Conservation (phyloP, 306 rosid species). For the Luffa acutangula region DNA sequence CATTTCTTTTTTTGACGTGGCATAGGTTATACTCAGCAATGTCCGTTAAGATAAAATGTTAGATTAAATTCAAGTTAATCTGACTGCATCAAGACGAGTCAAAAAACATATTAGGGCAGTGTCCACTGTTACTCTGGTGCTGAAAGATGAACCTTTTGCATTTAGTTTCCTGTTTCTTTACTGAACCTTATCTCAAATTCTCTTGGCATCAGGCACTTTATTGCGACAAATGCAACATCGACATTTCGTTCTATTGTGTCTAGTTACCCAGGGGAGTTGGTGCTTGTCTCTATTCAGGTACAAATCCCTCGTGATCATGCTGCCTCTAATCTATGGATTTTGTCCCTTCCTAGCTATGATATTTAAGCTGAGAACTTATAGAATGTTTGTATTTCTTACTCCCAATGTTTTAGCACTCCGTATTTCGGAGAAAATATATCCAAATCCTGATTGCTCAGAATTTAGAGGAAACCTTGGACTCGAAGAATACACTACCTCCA, state of each 20-base stretch:
- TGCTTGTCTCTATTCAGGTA: conserved; percentile 85
- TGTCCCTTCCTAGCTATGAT: not conserved
- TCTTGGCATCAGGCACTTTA: conserved; percentile 41
- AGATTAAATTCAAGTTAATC: not conserved
- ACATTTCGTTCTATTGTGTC: conserved; percentile 66
- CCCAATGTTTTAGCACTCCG: not conserved
- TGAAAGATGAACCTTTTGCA: not conserved
- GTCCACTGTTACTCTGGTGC: not conserved
- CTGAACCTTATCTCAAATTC: conserved; percentile 16
- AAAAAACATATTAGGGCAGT: not conserved
- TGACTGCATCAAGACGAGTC: not conserved
- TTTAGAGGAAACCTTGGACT: not conserved
- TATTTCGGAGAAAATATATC: not conserved
- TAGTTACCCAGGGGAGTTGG: conserved; percentile 61
- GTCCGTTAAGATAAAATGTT: not conserved
- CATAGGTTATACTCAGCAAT: not conserved
- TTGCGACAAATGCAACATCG: conserved; percentile 81
- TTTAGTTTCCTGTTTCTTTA: not conserved
- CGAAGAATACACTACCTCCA: not conserved
- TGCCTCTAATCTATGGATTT: not conserved
- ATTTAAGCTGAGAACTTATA: not conserved
- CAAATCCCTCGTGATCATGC: conserved; percentile 5
- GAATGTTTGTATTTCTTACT: not conserved
- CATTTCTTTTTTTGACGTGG: not conserved
- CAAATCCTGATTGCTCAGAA: not conserved